These are phyloP conservation scores for Pezicula radicicola DNA, from an alignment of 2,329 filamentous ascomycete species.

Conservation along the genomic window DNA sequence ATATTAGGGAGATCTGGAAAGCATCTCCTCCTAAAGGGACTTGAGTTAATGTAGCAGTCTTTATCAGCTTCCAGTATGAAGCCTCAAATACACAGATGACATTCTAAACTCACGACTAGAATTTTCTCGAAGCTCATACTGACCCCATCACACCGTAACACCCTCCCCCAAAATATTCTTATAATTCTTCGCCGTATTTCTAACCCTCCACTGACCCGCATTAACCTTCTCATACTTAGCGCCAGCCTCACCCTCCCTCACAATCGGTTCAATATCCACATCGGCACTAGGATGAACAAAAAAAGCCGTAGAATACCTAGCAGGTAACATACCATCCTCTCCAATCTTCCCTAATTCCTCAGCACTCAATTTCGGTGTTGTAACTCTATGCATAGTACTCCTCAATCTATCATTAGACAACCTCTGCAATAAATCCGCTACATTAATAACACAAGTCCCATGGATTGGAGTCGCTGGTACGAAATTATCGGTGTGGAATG, in stretches of 20 bases:
- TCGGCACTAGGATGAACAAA: slow-evolving; percentile 5
- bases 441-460: slow-evolving; percentile 12
- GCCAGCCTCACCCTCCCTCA: slow-evolving; percentile 3
- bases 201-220: slow-evolving; percentile 3
- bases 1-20: no score
- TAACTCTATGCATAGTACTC: slow-evolving; percentile 12
- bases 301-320: slow-evolving; percentile 6
- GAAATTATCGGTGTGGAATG: slow-evolving; percentile 7
- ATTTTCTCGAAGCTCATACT: no score
- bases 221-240: slow-evolving; percentile 5
- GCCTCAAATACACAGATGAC: no score
- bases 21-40: no score
- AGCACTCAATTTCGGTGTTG: background rate
- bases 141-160: background rate
- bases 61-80: no score
- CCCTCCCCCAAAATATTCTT: background rate
- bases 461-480: slow-evolving; percentile 6
- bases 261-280: slow-evolving; percentile 5
- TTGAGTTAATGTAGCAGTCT: no score
- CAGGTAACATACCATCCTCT: slow-evolving; percentile 1
- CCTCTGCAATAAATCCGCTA: slow-evolving; percentile 11
- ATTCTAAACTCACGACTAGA: no score
- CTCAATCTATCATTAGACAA: slow-evolving; percentile 9
- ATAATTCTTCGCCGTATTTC: slow-evolving; percentile 3
- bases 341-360: background rate